Base-by-base conservation (phyloP, 805 yeast genomes). In the Pichia californica region DNA sequence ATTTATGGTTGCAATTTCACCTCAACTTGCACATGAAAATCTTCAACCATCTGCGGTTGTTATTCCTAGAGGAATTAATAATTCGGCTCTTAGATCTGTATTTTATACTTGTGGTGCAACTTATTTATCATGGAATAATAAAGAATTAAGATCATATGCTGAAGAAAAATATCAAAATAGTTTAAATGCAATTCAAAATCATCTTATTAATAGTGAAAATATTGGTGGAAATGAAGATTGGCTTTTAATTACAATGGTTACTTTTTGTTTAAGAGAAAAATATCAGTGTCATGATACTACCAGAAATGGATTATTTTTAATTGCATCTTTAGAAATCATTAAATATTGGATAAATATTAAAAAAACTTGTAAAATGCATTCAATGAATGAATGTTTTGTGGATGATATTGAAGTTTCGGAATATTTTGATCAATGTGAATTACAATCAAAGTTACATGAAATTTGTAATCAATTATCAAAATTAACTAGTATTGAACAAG, bases 31-130 rank as follows among this genome's bases (percentile, higher is more conserved):
- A 0, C 70, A 67, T 47, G 65, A 66, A 5, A 48, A 53, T 14
- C 50, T 69, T 7, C 64, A 69, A 9, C 66, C 71, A 1, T 57
- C 57, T 2, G 64, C 68, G 0, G 61, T 69, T 1, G 68, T 68
- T 47, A 51, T 68, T 2, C 69, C 70, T 1, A 58, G 59, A 9
- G 61, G 65, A 10, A 45, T 55, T 15, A 38, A 40, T 19, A 65
- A 63, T 31, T 43, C 49, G 1, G 49, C 61, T 6, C 47, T 67
- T 41, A 51, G 56, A 38, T 53, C 53, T 18, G 58, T 68, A 2
- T 67, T 67, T 11, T 51, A 56, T 38, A 64, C 69, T n/a, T 67
- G 71, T 52, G 73, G 72, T 5, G 65, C 67, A 3, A 52, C 70
- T 0, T 66, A 53, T 46, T 43, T 67, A n/a, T 61, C 64, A 3